Percentiles rank a stretch among this genome's conserved stretches.
Evolutionary conservation across 495 filamentous ascomycete species (phyloP).

Genomic region (Neurospora sp.): DNA sequence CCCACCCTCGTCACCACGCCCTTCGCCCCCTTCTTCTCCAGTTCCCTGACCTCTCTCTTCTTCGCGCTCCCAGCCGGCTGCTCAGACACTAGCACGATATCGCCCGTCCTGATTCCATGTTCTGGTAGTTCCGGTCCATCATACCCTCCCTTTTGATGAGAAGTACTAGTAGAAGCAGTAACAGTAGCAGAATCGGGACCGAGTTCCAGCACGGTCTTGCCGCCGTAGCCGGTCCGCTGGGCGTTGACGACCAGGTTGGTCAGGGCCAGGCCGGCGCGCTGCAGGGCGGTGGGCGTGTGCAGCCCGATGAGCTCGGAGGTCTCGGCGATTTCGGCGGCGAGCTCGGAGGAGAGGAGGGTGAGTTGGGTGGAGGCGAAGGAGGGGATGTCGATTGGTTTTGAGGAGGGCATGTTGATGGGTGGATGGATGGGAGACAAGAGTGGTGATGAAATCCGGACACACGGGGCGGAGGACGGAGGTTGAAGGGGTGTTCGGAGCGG

Average conservation of each 20-base stretch:
- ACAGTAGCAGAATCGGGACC: slow-evolving; percentile 59
- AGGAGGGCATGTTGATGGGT: slow-evolving; percentile 26
- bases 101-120: slow-evolving; percentile 78
- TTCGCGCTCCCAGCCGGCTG: slow-evolving; percentile 59
- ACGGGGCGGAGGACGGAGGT: neutral
- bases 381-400: slow-evolving; percentile 49
- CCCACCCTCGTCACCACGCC: slow-evolving; percentile 73
- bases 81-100: slow-evolving; percentile 75
- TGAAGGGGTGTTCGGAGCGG: neutral
- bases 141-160: neutral
- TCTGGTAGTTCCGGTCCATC: slow-evolving; percentile 46
- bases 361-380: slow-evolving; percentile 73
- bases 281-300: slow-evolving; percentile 61
- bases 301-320: slow-evolving; percentile 60
- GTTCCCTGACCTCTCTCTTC: slow-evolving; percentile 58
- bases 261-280: slow-evolving; percentile 79
- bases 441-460: neutral
- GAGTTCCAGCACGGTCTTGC: slow-evolving; percentile 77
- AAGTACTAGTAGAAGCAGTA: neutral
- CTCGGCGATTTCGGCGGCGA: slow-evolving; percentile 65
- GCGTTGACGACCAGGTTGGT: slow-evolving; percentile 66
- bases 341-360: slow-evolving; percentile 64
- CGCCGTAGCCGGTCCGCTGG: slow-evolving; percentile 85
- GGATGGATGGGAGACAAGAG: neutral
- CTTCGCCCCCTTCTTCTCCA: slow-evolving; percentile 54